These are phyloP conservation scores for Candida glaebosa DNA, from an alignment of 805 yeast genomes.

Conservation along the genomic window DNA sequence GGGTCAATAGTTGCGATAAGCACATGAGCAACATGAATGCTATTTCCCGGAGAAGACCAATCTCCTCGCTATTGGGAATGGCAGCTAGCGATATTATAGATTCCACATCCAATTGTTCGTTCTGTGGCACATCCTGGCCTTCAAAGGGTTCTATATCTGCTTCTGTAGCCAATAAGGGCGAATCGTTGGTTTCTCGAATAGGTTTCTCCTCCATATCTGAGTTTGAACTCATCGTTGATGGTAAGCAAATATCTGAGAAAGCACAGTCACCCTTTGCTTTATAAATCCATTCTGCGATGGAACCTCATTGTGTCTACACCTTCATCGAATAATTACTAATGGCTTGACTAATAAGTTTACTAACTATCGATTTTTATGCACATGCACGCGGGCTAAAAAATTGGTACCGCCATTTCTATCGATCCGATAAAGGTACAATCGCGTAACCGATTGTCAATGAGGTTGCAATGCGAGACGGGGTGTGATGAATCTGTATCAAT, in stretches of 20 bases:
- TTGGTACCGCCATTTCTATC: neutral
- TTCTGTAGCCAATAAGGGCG: neutral
- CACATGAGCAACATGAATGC: conserved; percentile 22
- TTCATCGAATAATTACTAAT: neutral
- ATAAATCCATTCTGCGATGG: too few species aligned
- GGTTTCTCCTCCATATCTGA: neutral
- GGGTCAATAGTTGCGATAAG: conserved; percentile 27
- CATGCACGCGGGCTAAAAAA: too few species aligned
- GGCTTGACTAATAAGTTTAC: neutral
- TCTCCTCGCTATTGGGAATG: conserved; percentile 20
- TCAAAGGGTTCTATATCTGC: neutral
- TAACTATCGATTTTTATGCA: neutral
- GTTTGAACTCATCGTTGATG: neutral
- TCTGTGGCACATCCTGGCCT: neutral
- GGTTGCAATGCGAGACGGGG: too few species aligned
- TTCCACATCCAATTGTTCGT: neutral
- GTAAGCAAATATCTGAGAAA: too few species aligned
- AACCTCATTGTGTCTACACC: neutral
- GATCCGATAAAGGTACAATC: too few species aligned
- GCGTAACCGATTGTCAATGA: too few species aligned
- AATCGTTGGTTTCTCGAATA: neutral
- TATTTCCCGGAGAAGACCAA: conserved; percentile 18
- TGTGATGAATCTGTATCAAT: too few species aligned
- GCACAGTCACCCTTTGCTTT: too few species aligned
- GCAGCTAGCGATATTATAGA: conserved; percentile 6